phyloP scores from a whole-genome alignment of 495 filamentous ascomycete species.

The Penicillium herquei region DNA sequence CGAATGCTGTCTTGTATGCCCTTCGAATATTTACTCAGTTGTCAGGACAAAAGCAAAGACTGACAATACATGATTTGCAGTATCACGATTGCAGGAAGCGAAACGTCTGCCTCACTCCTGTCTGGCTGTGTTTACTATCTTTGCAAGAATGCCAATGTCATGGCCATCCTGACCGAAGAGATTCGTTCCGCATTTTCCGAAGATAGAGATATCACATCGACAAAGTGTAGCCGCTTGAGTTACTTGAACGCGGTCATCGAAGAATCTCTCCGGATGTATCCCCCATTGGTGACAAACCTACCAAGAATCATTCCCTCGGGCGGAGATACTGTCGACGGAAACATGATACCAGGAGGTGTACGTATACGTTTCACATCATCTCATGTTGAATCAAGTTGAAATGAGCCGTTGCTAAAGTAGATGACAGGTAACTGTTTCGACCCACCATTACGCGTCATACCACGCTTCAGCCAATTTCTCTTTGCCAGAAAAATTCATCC shows the following conservation, averaged over 20 bases:
- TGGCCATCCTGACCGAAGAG: background rate
- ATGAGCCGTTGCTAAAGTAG: background rate
- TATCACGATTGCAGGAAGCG: constrained; percentile 1
- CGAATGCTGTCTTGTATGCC: background rate
- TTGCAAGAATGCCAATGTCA: background rate
- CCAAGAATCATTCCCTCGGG: background rate
- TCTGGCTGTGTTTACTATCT: background rate
- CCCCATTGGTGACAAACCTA: background rate
- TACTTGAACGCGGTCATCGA: constrained; percentile 8
- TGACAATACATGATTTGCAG: background rate
- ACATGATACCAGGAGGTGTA: constrained; percentile 2
- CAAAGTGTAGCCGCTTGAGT: background rate
- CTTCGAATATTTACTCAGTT: background rate
- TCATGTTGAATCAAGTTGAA: too few species aligned
- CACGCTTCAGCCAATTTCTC: constrained; percentile 1
- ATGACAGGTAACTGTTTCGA: background rate
- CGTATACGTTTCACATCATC: background rate
- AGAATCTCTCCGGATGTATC: constrained; percentile 4
- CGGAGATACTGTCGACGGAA: background rate
- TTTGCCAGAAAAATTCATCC: background rate
- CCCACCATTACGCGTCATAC: constrained; percentile 5
- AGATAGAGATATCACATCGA: background rate
- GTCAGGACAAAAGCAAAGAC: too few species aligned
- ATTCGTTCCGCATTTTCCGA: background rate
- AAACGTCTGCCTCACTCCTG: background rate